Base-by-base conservation (phyloP, 148 eudicot genomes). In the Cornus florida region DNA sequence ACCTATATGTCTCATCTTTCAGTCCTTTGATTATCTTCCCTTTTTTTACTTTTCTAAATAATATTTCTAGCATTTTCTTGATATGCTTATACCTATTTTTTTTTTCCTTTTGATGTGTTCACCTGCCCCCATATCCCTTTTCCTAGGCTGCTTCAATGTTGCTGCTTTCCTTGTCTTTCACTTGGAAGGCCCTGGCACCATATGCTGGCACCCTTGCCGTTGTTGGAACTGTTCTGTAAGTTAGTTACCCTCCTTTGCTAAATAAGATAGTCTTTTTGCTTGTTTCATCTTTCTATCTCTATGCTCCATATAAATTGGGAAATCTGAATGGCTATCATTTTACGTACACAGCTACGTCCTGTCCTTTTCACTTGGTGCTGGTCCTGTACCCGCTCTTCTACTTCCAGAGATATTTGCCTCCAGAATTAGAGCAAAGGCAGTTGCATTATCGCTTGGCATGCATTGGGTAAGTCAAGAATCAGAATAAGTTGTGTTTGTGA, bases 401-500 rank as follows among this genome's bases (percentile, higher is more conserved):
- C 97, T 96, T 77, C 99, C 99, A 3, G 99, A 96, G 82, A 93
- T 96, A 62, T 96, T 96, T 70, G 91, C 99, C 65, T 96, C 99
- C 74, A 92, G 99, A 87, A 96, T 96, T 71, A 89, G 99, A 84
- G 99, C 99, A 75, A 96, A 96, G 83, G 99, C 99, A 69, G 98
- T 96, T 71, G 93, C 99, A n/a, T 86, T 96, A 81, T 96, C 99
- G 17, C 78, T 92, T 24, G 99, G 97, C 81, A 91, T 89, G 94
- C 99, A 96, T 84, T 96, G 99, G 99, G 99, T 96, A 87, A 89
- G 99, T 68, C 75, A 69, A 24, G 53, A 67, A 57, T 76, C 48
- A 7, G 33, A 31, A 68, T 35, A 67, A 66, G 57, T 22, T 24
- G 38, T 53, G 59, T 74, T 19, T 22, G 11, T 73, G 5, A 38